Base-by-base conservation (phyloP, 805 yeast species). In the Pachysolen tannophilus region DNA sequence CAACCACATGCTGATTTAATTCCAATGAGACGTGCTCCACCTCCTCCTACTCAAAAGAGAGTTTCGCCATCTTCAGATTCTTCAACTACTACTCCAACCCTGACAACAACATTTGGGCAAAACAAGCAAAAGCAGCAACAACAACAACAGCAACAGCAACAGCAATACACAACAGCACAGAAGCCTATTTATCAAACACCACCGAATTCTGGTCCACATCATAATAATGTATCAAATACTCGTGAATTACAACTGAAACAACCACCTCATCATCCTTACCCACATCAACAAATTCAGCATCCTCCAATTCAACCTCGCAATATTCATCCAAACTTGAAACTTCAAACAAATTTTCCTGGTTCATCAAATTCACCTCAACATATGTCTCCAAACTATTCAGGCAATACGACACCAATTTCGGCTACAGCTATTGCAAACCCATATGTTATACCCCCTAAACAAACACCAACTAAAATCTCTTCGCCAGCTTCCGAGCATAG, bases 11-110 rank as follows among this genome's bases (percentile, higher is more conserved):
- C 40, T 10, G 67, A 59, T 20, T 47, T 72, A 38, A 54, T 65
- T 2, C 78, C 79, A 6, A 57, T 57, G 44, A 63, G 81, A 55
- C 63, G 61, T 39, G 78, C 81, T 1, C 81, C 80, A 5, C 65
- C 74, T 6, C 78, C 78, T 2, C 78, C 77, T 16, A 45, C 14
- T n/a, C 15, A 28, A 28, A 13, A 28, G 28, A 26, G 19, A n/a
- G 11, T 18, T 19, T 28, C 32, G 4, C 16, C 9, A 21, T 26
- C 30, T 16, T 23, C 16, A 5, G 23, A 26, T 5, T 20, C 31
- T 9, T 29, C 33, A 13, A 8, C 28, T 8, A n/a, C 26, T 20
- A 36, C 43, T n/a, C 6, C 37, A 23, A 17, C 20, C 18, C 32
- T 42, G 42, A 24, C 45, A 41, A 30, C 38, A 28, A 33, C 43